Percentiles rank a stretch among this genome's conserved stretches.
Evolutionary conservation across 1,284 basidiomycete genomes (phyloP).

Genomic region (Anthracocystis setariae): DNA sequence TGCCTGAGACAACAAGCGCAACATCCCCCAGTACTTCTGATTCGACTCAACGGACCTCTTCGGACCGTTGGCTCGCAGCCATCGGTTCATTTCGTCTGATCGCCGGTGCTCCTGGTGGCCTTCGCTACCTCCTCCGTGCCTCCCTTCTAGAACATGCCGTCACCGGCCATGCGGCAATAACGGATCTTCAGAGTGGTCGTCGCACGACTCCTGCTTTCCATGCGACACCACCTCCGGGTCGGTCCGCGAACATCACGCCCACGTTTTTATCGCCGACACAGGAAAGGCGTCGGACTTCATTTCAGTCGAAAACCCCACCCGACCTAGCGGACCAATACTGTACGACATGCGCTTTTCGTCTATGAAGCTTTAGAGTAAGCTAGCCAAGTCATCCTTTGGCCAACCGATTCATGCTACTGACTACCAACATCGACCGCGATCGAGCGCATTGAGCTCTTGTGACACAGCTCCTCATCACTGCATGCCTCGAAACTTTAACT

Average conservation of each 20-base stretch:
- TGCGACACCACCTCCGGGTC: constrained; percentile 1
- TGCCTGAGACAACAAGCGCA: too few species aligned
- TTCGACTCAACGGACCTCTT: too few species aligned
- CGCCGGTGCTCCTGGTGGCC: too few species aligned
- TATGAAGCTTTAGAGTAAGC: background rate
- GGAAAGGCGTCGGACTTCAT: constrained; percentile 2
- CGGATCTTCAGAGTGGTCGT: background rate
- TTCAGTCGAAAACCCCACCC: background rate
- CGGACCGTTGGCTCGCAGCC: too few species aligned
- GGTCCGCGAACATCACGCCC: constrained; percentile 4
- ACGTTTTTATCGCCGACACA: background rate
- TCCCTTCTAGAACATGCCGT: background rate
- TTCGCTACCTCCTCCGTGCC: too few species aligned
- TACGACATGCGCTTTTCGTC: background rate
- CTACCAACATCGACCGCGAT: constrained; percentile 1
- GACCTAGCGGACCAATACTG: background rate
- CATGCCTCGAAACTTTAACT: background rate
- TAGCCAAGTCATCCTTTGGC: background rate
- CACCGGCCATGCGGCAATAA: background rate
- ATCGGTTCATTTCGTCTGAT: too few species aligned
- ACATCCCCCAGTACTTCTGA: too few species aligned
- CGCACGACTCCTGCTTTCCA: constrained; percentile 1
- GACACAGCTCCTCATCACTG: background rate
- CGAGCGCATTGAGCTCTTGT: background rate
- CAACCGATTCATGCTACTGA: background rate